phyloP scores from a whole-genome alignment of 2,329 filamentous ascomycete genomes.

The Xylaria sp. region DNA sequence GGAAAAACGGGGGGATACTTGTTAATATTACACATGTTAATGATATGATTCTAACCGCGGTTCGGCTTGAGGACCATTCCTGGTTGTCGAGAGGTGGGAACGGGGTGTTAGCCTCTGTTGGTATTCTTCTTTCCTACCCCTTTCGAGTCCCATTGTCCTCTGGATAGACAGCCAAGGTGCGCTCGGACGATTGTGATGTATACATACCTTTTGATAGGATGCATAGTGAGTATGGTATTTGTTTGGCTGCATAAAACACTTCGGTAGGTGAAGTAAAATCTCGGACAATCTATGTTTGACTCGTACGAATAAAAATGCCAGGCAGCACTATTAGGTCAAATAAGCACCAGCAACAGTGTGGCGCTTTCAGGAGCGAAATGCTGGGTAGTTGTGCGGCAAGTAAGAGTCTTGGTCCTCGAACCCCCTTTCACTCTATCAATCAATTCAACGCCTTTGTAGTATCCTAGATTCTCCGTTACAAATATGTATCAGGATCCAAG shows the following conservation, averaged over 20 bases:
- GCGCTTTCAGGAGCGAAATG: not conserved
- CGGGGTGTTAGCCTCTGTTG: not conserved
- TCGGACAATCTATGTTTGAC: not conserved
- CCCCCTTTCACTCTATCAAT: not conserved
- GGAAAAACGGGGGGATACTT: not conserved
- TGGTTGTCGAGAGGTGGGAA: not conserved
- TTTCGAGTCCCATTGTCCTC: not conserved
- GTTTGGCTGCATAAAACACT: not conserved
- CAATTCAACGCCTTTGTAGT: not conserved
- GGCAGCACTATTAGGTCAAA: not conserved
- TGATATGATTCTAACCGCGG: not conserved
- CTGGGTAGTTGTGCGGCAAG: not conserved
- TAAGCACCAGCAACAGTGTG: not conserved
- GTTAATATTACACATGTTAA: not conserved
- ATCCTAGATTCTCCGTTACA: not conserved
- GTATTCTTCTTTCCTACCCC: not conserved
- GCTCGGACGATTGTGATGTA: not conserved
- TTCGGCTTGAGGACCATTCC: not conserved
- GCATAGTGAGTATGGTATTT: not conserved
- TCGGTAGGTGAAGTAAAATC: not conserved
- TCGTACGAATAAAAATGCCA: not conserved
- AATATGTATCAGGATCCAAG: not conserved
- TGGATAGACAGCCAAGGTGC: not conserved
- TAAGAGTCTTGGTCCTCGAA: not conserved
- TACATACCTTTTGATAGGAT: not conserved